phyloP scores from a whole-genome alignment of 1,284 basidiomycete genomes.

The Microbotryomycetes sp. region DNA sequence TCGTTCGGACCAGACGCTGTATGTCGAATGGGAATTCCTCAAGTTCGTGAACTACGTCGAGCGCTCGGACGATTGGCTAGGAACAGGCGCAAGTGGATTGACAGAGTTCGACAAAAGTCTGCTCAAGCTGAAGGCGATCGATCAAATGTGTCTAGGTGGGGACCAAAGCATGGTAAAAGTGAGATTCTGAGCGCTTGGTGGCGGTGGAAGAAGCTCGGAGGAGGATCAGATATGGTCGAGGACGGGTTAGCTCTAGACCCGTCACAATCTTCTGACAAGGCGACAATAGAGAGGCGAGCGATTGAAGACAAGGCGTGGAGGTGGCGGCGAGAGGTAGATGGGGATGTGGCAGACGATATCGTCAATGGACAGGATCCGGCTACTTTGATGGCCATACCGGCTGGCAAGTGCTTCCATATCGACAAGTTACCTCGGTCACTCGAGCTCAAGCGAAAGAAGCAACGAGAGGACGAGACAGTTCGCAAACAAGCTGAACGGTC shows the following conservation, averaged over 20 bases:
- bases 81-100: conserved; percentile 1
- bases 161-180: neutral
- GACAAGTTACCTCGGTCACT: conserved; percentile 8
- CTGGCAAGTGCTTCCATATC: conserved; percentile 18
- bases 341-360: neutral
- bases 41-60: conserved; percentile 18
- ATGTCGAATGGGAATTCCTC: conserved; percentile 23
- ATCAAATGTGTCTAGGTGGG: neutral
- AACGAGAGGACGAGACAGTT: neutral
- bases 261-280: neutral
- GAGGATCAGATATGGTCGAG: neutral
- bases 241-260: neutral
- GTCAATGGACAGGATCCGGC: neutral
- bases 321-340: conserved; percentile 3
- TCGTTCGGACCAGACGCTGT: conserved; percentile 19
- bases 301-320: conserved; percentile 20
- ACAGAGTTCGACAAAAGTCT: neutral
- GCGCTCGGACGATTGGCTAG: conserved; percentile 19
- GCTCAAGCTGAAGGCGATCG: neutral
- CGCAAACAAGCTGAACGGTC: neutral
- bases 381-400: conserved; percentile 10
- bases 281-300: neutral
- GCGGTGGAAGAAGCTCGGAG: conserved; percentile 7
- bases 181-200: conserved; percentile 12
- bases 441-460: neutral